phyloP scores from a whole-genome alignment of 306 rosid genomes.

The Rosa lucieae region DNA sequence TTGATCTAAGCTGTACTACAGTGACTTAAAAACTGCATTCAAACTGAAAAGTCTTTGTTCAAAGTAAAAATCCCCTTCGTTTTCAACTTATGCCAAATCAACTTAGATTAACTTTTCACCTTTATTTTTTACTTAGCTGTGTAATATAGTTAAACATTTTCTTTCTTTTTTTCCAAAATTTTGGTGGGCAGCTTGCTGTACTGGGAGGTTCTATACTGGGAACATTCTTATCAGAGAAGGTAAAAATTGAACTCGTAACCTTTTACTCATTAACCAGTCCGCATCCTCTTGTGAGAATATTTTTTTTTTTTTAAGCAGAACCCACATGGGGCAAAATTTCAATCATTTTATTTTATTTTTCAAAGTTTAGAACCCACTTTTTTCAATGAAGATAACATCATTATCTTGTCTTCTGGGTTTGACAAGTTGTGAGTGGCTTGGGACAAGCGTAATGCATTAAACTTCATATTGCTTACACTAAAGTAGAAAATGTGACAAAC shows the following conservation, averaged over 20 bases:
- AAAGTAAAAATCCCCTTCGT: background rate
- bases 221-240: constrained; percentile 93
- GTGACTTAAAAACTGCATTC: background rate
- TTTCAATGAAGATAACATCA: background rate
- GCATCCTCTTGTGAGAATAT: background rate
- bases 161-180: background rate
- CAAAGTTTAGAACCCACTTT: background rate
- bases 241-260: constrained; percentile 31
- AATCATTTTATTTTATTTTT: background rate
- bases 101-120: constrained; percentile 7
- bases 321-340: background rate
- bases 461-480: constrained; percentile 2
- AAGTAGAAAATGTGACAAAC: background rate
- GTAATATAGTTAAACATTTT: background rate
- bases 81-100: background rate
- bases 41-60: background rate
- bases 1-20: background rate
- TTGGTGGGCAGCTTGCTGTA: constrained; percentile 73
- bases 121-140: constrained; percentile 7
- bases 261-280: constrained; percentile 2
- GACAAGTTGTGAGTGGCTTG: background rate
- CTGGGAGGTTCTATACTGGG: constrained; percentile 93
- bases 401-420: background rate
- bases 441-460: constrained; percentile 1
- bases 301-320: background rate